phyloP scores from a whole-genome alignment of 768 basidiomycete genomes.

The Boletus rubroflammeus region DNA sequence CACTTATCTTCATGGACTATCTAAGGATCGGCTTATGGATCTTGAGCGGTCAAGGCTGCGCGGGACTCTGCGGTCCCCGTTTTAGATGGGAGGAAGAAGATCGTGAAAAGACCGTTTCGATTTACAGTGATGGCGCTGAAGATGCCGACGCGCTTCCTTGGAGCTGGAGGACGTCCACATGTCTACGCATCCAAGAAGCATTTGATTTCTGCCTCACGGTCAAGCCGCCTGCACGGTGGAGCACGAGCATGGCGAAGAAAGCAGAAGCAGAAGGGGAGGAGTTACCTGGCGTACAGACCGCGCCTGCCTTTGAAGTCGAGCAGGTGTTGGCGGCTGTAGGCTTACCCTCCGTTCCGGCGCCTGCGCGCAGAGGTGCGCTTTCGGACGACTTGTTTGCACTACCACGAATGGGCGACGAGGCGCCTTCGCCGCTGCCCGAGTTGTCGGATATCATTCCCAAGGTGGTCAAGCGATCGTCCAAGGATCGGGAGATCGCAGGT shows the following conservation, averaged over 20 bases:
- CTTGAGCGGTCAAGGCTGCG: constrained; percentile 70
- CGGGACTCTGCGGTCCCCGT: constrained; percentile 80
- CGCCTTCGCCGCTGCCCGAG: constrained; percentile 27
- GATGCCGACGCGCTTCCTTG: constrained; percentile 60
- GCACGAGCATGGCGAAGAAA: constrained; percentile 32
- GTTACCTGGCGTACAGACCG: constrained; percentile 28
- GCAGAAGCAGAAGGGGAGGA: constrained; percentile 21
- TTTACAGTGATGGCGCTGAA: constrained; percentile 43
- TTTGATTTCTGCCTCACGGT: constrained; percentile 74
- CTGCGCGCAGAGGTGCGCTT: constrained; percentile 56
- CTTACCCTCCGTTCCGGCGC: constrained; percentile 46
- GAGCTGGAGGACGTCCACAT: constrained; percentile 74
- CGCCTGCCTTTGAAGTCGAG: constrained; percentile 46
- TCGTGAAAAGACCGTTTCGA: constrained; percentile 53
- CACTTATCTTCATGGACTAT: neutral
- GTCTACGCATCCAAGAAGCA: constrained; percentile 68
- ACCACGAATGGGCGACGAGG: constrained; percentile 35
- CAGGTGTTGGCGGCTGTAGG: constrained; percentile 57
- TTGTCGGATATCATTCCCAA: constrained; percentile 42
- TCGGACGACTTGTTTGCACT: constrained; percentile 62
- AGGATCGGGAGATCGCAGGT: constrained; percentile 41
- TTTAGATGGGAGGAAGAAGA: constrained; percentile 83
- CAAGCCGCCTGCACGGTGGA: constrained; percentile 35
- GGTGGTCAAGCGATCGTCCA: constrained; percentile 44
- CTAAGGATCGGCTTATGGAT: constrained; percentile 79